Evolutionary conservation across 2,329 filamentous ascomycete species (phyloP).

Genomic region (Alternaria angustiovoidea): DNA sequence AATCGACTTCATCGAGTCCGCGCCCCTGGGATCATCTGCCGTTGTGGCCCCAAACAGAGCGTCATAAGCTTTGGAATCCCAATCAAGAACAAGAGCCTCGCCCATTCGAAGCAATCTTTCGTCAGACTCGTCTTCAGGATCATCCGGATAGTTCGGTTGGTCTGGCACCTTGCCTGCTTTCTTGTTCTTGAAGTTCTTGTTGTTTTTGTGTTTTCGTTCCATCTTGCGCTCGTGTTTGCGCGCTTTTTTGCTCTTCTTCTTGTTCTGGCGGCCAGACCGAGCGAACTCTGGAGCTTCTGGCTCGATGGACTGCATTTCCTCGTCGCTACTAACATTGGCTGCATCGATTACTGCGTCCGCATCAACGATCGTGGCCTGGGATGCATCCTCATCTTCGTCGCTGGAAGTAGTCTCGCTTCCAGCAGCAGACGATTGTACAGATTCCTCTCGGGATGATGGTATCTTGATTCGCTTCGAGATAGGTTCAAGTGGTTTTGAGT

Average conservation of each 20-base stretch:
- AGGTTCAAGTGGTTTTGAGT: conserved; percentile 66
- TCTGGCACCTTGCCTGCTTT: conserved; percentile 41
- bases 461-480: conserved; percentile 57
- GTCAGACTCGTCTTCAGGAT: conserved; percentile 54
- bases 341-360: conserved; percentile 39
- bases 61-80: conserved; percentile 75
- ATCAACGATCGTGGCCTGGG: conserved; percentile 33
- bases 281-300: conserved; percentile 23
- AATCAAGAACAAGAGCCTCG: conserved; percentile 88
- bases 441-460: conserved; percentile 43
- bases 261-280: conserved; percentile 41
- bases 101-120: conserved; percentile 78
- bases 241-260: conserved; percentile 46
- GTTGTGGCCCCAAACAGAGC: conserved; percentile 67
- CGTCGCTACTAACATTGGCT: conserved; percentile 47
- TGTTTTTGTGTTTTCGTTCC: conserved; percentile 41
- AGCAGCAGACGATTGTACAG: conserved; percentile 42
- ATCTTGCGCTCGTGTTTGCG: conserved; percentile 41
- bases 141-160: conserved; percentile 39
- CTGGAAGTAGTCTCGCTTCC: conserved; percentile 41
- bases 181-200: conserved; percentile 45
- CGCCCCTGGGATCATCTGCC: conserved; percentile 64
- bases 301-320: conserved; percentile 46
- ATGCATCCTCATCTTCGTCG: conserved; percentile 45
- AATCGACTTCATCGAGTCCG: conserved; percentile 65